Percentiles rank a stretch among this genome's conserved stretches.
These are phyloP conservation scores for Cryptococcus deneoformans DNA, from an alignment of 1,284 basidiomycete genomes.

Conservation along the genomic window DNA sequence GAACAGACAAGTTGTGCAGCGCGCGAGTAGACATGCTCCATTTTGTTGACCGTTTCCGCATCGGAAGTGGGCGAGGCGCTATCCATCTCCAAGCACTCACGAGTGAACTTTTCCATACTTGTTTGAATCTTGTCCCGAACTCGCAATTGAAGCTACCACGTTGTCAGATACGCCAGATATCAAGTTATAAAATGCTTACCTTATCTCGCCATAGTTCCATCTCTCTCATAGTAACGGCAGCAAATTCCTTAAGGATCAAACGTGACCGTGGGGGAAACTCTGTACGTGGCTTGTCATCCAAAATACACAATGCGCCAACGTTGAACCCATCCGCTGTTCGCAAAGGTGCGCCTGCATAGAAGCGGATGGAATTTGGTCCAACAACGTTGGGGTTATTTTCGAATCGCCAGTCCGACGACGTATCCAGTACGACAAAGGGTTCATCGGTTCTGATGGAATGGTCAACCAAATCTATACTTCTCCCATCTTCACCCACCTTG, in stretches of 20 bases:
- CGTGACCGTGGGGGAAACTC: constrained; percentile 87
- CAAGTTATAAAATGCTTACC: constrained; percentile 49
- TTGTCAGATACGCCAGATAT: constrained; percentile 1
- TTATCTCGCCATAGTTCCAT: constrained; percentile 94
- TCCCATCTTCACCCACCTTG: constrained; percentile 56
- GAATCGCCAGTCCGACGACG: constrained; percentile 83
- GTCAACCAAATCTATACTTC: too few species aligned
- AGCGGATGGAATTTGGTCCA: constrained; percentile 67
- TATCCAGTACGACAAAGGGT: constrained; percentile 80
- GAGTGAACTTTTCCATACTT: constrained; percentile 94
- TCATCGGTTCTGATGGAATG: constrained; percentile 65
- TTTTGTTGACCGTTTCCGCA: constrained; percentile 51
- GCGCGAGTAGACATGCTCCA: constrained; percentile 82
- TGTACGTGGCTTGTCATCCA: constrained; percentile 76
- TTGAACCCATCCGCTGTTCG: constrained; percentile 87
- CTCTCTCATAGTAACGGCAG: constrained; percentile 88
- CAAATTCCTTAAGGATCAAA: constrained; percentile 92
- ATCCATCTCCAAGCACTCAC: constrained; percentile 92
- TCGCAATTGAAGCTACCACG: constrained; percentile 72
- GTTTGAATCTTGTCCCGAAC: constrained; percentile 88
- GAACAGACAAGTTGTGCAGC: constrained; percentile 84
- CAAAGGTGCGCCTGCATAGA: constrained; percentile 89
- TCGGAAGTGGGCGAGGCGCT: constrained; percentile 39
- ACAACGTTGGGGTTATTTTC: constrained; percentile 66
- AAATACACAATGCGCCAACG: constrained; percentile 80